These are phyloP conservation scores for Cylindrotheca fusiformis DNA, from an alignment of 108 stramenopile genomes.

Conservation along the genomic window DNA sequence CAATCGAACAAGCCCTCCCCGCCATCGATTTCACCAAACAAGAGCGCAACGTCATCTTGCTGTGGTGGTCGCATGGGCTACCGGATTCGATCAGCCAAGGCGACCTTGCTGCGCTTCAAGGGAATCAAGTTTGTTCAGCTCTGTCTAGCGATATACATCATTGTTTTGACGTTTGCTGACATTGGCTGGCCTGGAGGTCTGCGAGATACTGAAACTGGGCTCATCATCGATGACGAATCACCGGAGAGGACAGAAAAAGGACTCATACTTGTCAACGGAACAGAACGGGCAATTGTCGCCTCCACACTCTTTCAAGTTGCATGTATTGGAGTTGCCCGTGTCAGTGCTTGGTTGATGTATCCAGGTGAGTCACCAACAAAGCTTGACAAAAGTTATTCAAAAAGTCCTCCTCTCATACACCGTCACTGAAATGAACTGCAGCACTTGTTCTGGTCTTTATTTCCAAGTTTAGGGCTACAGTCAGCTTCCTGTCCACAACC, in stretches of 20 bases:
- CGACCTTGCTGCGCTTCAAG: slow-evolving; percentile 22
- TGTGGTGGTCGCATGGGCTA: not conserved
- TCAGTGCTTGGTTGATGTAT: slow-evolving; percentile 48
- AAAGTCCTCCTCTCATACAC: not conserved
- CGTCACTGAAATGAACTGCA: not conserved
- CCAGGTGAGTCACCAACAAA: slow-evolving; percentile 30
- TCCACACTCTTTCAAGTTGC: slow-evolving; percentile 19
- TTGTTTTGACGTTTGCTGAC: slow-evolving; percentile 31
- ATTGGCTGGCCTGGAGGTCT: slow-evolving; percentile 26
- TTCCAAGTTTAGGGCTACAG: slow-evolving; percentile 43
- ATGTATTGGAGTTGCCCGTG: slow-evolving; percentile 35
- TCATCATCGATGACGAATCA: slow-evolving; percentile 22
- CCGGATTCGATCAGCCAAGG: slow-evolving; percentile 5
- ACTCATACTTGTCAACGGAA: slow-evolving; percentile 33
- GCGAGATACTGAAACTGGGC: slow-evolving; percentile 11
- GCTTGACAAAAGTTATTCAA: too few relatives aligned
- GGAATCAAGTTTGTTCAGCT: slow-evolving; percentile 32
- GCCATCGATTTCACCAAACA: not conserved
- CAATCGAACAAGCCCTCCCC: not conserved
- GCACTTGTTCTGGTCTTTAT: slow-evolving; percentile 39
- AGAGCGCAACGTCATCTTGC: not conserved
- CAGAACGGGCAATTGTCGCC: slow-evolving; percentile 38
- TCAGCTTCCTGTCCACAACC: slow-evolving; percentile 28
- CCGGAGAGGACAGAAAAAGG: slow-evolving; percentile 28
- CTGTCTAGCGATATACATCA: slow-evolving; percentile 26